phyloP scores from a whole-genome alignment of 176 grass and related monocot genomes.

The Leersia perrieri region DNA sequence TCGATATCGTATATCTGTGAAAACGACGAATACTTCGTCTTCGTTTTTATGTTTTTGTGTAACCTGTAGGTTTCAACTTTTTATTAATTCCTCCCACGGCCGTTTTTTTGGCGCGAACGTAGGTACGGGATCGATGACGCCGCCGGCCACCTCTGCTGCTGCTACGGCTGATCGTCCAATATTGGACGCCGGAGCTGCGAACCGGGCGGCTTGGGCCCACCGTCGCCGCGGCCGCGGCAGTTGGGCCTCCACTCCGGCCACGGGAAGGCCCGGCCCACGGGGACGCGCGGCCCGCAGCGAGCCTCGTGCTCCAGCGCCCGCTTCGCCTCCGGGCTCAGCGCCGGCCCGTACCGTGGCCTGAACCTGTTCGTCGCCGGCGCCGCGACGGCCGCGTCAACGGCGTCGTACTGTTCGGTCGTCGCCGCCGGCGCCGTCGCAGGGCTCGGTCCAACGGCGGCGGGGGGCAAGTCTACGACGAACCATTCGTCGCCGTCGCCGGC shows the following conservation, averaged over 20 bases:
- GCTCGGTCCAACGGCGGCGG: not conserved
- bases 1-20: not conserved
- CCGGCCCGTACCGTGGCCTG: not conserved
- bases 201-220: too few relatives aligned
- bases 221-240: not conserved
- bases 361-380: not conserved
- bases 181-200: not conserved
- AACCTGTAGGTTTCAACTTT: too few relatives aligned
- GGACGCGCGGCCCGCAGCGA: conserved; percentile 46
- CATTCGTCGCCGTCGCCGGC: not conserved
- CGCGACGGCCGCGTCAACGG: not conserved
- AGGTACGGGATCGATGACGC: too few relatives aligned
- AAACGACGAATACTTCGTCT: not conserved
- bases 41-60: too few relatives aligned
- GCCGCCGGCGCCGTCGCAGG: too few relatives aligned
- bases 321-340: conserved; percentile 37
- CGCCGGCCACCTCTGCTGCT: not conserved
- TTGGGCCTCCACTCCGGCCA: conserved; percentile 11
- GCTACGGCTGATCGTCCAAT: not conserved
- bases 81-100: not conserved
- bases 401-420: not conserved
- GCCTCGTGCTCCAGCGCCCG: conserved; percentile 43
- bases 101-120: too few relatives aligned
- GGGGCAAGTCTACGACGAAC: not conserved
- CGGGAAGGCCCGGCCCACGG: conserved; percentile 1